Evolutionary conservation across 164 flowering plant species (phyloP).

Genomic region (Protea cynaroides): DNA sequence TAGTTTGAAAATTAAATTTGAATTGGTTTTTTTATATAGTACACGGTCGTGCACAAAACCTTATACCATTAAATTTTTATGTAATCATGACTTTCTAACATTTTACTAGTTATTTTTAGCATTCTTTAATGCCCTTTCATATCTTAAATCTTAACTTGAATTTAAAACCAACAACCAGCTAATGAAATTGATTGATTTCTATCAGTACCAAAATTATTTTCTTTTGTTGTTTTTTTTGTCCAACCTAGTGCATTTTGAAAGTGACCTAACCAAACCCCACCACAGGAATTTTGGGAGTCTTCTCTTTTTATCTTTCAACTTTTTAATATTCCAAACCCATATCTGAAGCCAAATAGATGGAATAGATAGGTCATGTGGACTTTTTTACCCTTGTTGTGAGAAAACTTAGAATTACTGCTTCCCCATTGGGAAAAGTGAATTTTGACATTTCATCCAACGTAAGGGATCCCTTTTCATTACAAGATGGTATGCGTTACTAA

Average conservation of each 20-base stretch:
- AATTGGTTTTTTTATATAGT: too few relatives aligned
- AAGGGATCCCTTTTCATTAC: background rate
- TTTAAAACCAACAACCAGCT: too few relatives aligned
- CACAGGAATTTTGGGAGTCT: constrained; percentile 31
- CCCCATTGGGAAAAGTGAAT: background rate
- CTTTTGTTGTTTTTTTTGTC: background rate
- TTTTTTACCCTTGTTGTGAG: background rate
- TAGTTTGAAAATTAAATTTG: too few relatives aligned
- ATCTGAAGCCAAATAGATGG: constrained; percentile 19
- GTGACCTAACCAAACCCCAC: constrained; percentile 40
- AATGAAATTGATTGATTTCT: too few relatives aligned
- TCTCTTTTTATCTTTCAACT: constrained; percentile 15
- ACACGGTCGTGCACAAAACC: too few relatives aligned
- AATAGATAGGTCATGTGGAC: background rate
- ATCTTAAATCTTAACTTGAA: background rate
- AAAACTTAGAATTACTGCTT: background rate
- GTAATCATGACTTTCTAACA: too few relatives aligned
- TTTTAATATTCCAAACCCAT: constrained; percentile 44
- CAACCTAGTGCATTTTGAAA: constrained; percentile 16
- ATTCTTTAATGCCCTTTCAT: background rate
- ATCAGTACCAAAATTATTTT: too few relatives aligned
- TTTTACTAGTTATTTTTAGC: too few relatives aligned
- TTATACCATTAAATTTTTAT: too few relatives aligned
- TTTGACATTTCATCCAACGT: background rate
- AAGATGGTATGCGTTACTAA: background rate